Conservation (phyloP, 2,329 filamentous ascomycete genomes). For the Pyrenophora teres region DNA sequence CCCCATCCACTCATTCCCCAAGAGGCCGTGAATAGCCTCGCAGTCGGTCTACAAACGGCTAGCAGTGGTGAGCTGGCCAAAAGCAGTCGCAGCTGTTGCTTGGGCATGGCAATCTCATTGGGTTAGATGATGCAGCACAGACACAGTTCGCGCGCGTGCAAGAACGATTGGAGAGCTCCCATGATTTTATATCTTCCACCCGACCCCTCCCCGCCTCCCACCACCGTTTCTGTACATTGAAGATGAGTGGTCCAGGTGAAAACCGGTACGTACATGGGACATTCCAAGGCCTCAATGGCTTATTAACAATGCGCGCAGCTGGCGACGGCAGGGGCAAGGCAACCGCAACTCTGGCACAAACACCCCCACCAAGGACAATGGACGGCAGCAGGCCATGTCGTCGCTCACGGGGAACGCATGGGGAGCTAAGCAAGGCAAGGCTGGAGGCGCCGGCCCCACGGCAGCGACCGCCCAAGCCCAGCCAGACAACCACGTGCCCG, state of each 20-base stretch:
- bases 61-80: constrained; percentile 25
- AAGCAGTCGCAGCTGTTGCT: constrained; percentile 15
- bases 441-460: constrained; percentile 7
- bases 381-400: constrained; percentile 40
- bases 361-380: constrained; percentile 42
- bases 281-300: neutral
- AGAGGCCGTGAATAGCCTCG: constrained; percentile 12
- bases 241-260: constrained; percentile 47
- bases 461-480: constrained; percentile 22
- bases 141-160: constrained; percentile 29
- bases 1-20: constrained; percentile 20
- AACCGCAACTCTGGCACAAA: constrained; percentile 41
- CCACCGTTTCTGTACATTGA: constrained; percentile 32
- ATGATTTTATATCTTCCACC: constrained; percentile 39
- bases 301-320: constrained; percentile 35
- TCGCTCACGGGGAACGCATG: constrained; percentile 43
- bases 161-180: constrained; percentile 26
- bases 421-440: constrained; percentile 40
- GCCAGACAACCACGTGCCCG: constrained; percentile 41
- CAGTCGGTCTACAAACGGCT: constrained; percentile 19
- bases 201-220: constrained; percentile 30
- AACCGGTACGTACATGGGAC: constrained; percentile 36
- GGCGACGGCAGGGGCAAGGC: constrained; percentile 43
- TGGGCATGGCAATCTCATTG: constrained; percentile 24
- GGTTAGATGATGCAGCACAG: constrained; percentile 21